Evolutionary conservation across 2,329 filamentous ascomycete species (phyloP), one percentile per base, ranked within the genome.

Genomic region (Alternaria infectoria): DNA sequence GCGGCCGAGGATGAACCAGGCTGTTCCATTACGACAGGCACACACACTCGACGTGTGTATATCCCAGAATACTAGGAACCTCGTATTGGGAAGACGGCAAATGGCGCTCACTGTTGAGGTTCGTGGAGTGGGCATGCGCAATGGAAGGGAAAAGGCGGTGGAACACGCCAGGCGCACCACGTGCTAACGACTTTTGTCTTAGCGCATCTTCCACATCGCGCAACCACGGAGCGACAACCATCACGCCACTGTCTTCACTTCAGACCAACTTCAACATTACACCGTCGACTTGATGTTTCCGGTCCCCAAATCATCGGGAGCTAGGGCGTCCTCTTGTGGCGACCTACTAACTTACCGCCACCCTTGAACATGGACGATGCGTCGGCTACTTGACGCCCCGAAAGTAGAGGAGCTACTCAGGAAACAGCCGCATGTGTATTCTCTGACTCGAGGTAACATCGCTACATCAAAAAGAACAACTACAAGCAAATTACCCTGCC

Each of bases 401-500:
- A 40, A 40, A 40, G 36, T 17, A 40, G 3, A 52, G 13, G n/a
- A 12, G 21, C 49, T 52, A 52, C 19, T 40, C 30, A n/a, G 19
- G 49, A 52, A n/a, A 9, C 15, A 15, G 19, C 17, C 28, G 28
- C 28, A 19, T 25, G 19, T n/a, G 15, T 10, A 23, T 40, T n/a
- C 19, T 8, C 13, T 40, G 19, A 52, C 19, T 23, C 19, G 30
- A 25, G 28, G 49, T 52, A 52, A 7, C 30, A 52, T 52, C 30
- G 19, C 19, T 40, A 52, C 19, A 13, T 40, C 1, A 15, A 52
- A 52, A 40, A 36, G 28, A 52, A 52, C 9, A 12, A 25, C 2
- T 21, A 52, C 13, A 52, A 52, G 49, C 30, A 52, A 52, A 23
- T 25, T 25, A 52, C 49, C 28, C 49, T 36, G 6, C 49, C 19